A percentile compares a stretch with the other conserved stretches of the same genome.
phyloP scores from a whole-genome alignment of 164 flowering plant species.

The grape (Vitis vinifera) region DNA sequence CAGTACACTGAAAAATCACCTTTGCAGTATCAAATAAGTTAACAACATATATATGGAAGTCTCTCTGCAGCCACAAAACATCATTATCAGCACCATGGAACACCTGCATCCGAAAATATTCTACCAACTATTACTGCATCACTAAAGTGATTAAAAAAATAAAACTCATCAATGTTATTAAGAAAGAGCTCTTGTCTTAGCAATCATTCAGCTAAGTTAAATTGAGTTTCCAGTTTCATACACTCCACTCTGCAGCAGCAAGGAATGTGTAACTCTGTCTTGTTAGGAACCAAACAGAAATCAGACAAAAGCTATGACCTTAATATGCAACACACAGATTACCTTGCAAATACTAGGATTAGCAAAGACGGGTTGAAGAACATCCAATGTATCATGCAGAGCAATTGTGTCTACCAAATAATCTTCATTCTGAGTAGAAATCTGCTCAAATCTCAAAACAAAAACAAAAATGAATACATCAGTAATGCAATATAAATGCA shows the following conservation, averaged over 20 bases:
- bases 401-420: conserved; percentile 85
- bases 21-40: conserved; percentile 95
- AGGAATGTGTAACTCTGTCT: no score
- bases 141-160: no score
- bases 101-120: conserved; percentile 46
- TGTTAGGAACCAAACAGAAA: neutral
- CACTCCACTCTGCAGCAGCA: no score
- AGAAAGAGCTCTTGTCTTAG: no score
- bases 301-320: neutral
- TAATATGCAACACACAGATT: neutral
- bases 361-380: conserved; percentile 75
- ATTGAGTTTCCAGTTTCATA: no score
- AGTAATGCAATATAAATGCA: neutral
- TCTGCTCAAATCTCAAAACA: conserved; percentile 34
- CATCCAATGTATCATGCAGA: conserved; percentile 73
- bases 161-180: no score
- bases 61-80: conserved; percentile 93
- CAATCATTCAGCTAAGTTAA: no score
- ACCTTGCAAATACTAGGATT: conserved; percentile 87
- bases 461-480: neutral
- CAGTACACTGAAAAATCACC: conserved; percentile 35
- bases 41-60: conserved; percentile 91
- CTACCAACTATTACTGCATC: no score
- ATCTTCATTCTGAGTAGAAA: conserved; percentile 73
- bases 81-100: conserved; percentile 98